phyloP scores from a whole-genome alignment of 2,329 filamentous ascomycete genomes.

The Akanthomyces dipterigenus region DNA sequence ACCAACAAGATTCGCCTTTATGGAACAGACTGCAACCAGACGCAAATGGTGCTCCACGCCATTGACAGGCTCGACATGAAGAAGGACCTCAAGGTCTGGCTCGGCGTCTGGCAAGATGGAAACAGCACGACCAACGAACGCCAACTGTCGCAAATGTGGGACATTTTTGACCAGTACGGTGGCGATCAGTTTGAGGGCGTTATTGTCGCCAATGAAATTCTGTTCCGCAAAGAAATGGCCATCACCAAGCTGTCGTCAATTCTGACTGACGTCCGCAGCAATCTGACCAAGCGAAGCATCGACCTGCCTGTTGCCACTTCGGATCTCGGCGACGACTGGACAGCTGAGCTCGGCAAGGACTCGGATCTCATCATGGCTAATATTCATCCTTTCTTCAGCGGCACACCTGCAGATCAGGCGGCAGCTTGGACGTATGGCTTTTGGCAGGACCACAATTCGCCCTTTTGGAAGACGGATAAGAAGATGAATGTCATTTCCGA shows the following conservation, averaged over 20 bases:
- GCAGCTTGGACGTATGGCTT: conserved; percentile 78
- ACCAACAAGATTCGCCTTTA: conserved; percentile 86
- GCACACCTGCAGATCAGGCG: conserved; percentile 59
- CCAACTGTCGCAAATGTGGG: conserved; percentile 78
- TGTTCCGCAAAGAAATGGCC: conserved; percentile 71
- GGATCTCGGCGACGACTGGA: conserved; percentile 88
- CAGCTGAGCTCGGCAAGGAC: conserved; percentile 54
- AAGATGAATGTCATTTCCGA: conserved; percentile 77
- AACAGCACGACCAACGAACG: conserved; percentile 78
- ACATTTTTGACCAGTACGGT: conserved; percentile 65
- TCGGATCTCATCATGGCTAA: conserved; percentile 94
- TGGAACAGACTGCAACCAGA: conserved; percentile 96
- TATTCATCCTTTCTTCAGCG: conserved; percentile 92
- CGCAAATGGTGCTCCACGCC: conserved; percentile 82
- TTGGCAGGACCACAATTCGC: conserved; percentile 64
- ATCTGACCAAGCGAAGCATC: conserved; percentile 61
- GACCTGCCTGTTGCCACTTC: conserved; percentile 76
- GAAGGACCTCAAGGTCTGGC: conserved; percentile 75
- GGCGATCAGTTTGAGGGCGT: conserved; percentile 68
- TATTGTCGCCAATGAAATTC: conserved; percentile 75
- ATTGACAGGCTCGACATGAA: conserved; percentile 68
- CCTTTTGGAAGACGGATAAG: conserved; percentile 54
- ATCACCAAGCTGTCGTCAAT: conserved; percentile 55
- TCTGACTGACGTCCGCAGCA: conserved; percentile 61
- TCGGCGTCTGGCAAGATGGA: conserved; percentile 86